Evolutionary conservation across 768 basidiomycete genomes (phyloP).

Genomic region (Boletales sp.): DNA sequence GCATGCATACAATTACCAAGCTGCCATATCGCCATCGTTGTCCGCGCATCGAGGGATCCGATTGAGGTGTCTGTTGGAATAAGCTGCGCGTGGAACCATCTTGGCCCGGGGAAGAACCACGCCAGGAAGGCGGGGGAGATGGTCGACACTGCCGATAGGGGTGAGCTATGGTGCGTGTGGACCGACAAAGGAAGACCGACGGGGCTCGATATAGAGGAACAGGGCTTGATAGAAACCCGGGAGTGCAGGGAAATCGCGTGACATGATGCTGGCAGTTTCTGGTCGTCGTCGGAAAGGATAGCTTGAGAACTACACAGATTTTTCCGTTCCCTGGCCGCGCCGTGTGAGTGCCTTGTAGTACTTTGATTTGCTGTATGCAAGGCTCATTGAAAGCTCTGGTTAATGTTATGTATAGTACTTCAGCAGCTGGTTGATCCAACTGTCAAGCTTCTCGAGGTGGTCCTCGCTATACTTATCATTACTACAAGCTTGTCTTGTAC

Average conservation of each 20-base stretch:
- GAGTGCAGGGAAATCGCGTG: constrained; percentile 47
- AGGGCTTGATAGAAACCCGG: constrained; percentile 59
- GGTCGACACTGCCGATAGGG: constrained; percentile 41
- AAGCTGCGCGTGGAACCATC: constrained; percentile 66
- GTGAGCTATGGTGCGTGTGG: constrained; percentile 13
- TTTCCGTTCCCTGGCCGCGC: too few relatives aligned
- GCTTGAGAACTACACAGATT: too few relatives aligned
- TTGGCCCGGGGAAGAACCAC: constrained; percentile 56
- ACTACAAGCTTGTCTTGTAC: too few relatives aligned
- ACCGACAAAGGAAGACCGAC: constrained; percentile 31
- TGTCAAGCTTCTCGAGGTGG: too few relatives aligned
- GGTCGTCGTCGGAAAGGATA: too few relatives aligned
- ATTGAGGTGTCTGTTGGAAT: constrained; percentile 41
- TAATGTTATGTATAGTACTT: too few relatives aligned
- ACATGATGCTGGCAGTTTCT: constrained; percentile 9
- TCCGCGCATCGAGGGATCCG: constrained; percentile 42
- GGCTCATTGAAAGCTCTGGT: too few relatives aligned
- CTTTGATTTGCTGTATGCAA: too few relatives aligned
- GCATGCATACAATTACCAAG: constrained; percentile 54
- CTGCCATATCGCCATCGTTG: constrained; percentile 64
- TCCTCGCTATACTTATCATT: too few relatives aligned
- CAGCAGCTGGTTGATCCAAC: too few relatives aligned
- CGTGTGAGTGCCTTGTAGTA: too few relatives aligned
- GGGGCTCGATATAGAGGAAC: constrained; percentile 65
- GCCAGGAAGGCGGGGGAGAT: constrained; percentile 48